phyloP scores from a whole-genome alignment of 441 rosid genomes.

The Erodium moschatum region DNA sequence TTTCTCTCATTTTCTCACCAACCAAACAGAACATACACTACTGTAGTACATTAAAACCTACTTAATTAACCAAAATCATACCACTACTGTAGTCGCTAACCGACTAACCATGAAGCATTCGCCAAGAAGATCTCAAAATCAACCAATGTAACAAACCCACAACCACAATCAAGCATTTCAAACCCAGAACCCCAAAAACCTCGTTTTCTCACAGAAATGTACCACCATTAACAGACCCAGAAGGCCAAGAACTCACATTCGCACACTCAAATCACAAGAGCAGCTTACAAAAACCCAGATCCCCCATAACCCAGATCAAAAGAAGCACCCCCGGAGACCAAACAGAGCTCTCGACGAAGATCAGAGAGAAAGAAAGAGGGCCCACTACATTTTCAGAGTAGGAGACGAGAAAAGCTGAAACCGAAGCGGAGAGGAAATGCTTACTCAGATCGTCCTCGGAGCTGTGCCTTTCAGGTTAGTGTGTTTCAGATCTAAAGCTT shows the following conservation, averaged over 20 bases:
- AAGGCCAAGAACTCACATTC: conserved; percentile 11
- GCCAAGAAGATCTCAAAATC: conserved; percentile 18
- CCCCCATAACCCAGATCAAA: conserved; percentile 12
- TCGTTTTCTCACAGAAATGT: conserved; percentile 15
- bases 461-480: conserved; percentile 15
- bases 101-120: background rate
- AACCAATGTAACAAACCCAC: conserved; percentile 11
- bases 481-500: conserved; percentile 43
- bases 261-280: conserved; percentile 16
- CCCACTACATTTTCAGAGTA: conserved; percentile 3
- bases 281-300: conserved; percentile 24
- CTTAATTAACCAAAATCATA: background rate
- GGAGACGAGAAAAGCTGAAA: background rate
- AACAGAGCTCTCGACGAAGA: conserved; percentile 15
- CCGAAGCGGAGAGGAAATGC: conserved; percentile 11
- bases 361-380: conserved; percentile 11
- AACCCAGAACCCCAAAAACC: conserved; percentile 11
- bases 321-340: conserved; percentile 14
- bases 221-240: background rate
- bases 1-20: conserved; percentile 8
- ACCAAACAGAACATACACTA: conserved; percentile 5
- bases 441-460: conserved; percentile 31
- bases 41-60: conserved; percentile 9
- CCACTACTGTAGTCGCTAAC: background rate
- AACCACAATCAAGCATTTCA: background rate